A percentile compares a stretch with the other conserved stretches of the same genome.
Evolutionary conservation across 2,329 filamentous ascomycete genomes (phyloP).

Genomic region (Aspergillus sp.): DNA sequence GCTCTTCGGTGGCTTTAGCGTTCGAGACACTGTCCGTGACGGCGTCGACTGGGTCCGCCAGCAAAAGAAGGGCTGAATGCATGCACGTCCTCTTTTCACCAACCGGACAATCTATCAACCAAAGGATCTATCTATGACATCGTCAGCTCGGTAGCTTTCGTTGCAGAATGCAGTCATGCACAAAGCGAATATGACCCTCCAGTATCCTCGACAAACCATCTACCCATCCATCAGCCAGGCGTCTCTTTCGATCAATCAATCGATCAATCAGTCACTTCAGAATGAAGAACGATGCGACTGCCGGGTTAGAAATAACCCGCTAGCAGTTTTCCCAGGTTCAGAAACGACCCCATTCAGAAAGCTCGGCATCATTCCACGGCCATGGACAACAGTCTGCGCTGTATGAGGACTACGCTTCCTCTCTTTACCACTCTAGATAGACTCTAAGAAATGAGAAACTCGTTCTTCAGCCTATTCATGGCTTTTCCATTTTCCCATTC

Average conservation of each 20-base stretch:
- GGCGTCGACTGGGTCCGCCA: constrained; percentile 35
- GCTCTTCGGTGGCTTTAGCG: constrained; percentile 51
- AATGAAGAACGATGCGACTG: not conserved
- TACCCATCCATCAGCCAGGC: not conserved
- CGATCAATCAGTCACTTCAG: not conserved
- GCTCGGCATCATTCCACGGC: not conserved
- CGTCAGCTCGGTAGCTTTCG: not conserved
- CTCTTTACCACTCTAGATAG: not conserved
- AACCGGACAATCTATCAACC: not conserved
- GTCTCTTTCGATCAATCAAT: not conserved
- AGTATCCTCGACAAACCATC: not conserved
- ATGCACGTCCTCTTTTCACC: not conserved
- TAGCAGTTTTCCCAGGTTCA: not conserved
- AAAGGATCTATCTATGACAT: not conserved
- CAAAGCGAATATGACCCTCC: not conserved
- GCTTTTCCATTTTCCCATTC: not conserved
- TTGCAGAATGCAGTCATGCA: not conserved
- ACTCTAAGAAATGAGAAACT: not conserved
- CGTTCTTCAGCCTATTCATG: not conserved
- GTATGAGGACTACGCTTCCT: no score
- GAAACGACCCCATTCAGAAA: not conserved
- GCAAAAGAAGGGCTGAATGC: constrained; percentile 15
- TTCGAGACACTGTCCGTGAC: constrained; percentile 46
- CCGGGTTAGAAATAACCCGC: no score
- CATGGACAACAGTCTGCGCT: no score